Base-by-base conservation (phyloP, 192 early-diverging fungal species). In the Kappamyces sp. region DNA sequence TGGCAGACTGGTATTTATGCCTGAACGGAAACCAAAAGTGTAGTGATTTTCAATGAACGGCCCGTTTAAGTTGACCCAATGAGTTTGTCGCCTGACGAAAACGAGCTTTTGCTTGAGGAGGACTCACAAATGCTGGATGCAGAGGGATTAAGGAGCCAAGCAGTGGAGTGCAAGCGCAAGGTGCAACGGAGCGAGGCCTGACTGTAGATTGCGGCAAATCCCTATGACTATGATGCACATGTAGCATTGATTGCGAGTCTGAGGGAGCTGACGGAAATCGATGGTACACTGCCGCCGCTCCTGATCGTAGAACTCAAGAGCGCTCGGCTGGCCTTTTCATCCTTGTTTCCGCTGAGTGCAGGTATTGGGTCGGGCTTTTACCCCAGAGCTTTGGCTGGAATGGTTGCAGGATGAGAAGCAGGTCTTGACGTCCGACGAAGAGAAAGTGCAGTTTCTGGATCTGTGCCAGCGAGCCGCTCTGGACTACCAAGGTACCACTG, bases 1-100 rank as follows among this genome's bases (percentile, higher is more conserved):
- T 38, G 7, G 54, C 9, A 30, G 36, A 55, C n/a, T 55, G 54
- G 54, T 55, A 55, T 38, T 22, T 55, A 43, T 55, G 54, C 31
- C 5, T 55, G 45, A 39, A 22, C 9, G 54, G 34, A 4, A 39
- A 55, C 45, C 54, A 55, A 45, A n/a, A 12, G 12, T 45, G 43
- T 45, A n/a, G 12, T n/a, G 12, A 45, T 12, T 45, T 45, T 45
- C 43, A 45, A 45, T 12, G 12, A n/a, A 22, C 22, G 22, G 22
- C 22, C 22, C 22, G 22, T 22, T 22, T 22, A 22, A 22, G 22
- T 22, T 22, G 22, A 22, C 22, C 22, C 22, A 22, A 22, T 22
- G 22, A 22, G 22, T 22, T 22, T 22, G 22, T 22, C 22, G 22
- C 22, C 22, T 22, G 22, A 22, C 22, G 22, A 22, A 22, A 22